A percentile compares a stretch with the other conserved stretches of the same genome.
These are phyloP conservation scores for Maudiozyma turicensis DNA, from an alignment of 805 yeast genomes.

Conservation along the genomic window DNA sequence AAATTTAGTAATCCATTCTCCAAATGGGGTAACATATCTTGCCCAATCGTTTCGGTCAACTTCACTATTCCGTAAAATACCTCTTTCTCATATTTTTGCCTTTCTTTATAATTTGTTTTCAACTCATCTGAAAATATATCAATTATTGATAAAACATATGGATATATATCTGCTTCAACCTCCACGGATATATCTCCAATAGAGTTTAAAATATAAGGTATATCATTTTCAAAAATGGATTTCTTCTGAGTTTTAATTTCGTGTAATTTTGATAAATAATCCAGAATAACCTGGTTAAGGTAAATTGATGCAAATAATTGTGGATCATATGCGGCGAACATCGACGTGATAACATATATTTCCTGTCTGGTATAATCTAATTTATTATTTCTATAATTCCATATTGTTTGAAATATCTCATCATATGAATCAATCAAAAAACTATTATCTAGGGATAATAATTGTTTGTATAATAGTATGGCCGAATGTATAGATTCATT, in stretches of 20 bases:
- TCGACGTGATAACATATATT: conserved; percentile 66
- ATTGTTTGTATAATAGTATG: conserved; percentile 64
- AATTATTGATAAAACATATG: conserved; percentile 73
- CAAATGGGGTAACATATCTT: conserved; percentile 75
- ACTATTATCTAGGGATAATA: conserved; percentile 60
- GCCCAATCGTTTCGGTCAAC: conserved; percentile 77
- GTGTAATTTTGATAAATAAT: conserved; percentile 66
- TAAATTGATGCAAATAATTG: conserved; percentile 66
- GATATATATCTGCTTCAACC: conserved; percentile 73
- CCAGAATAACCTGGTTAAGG: conserved; percentile 67
- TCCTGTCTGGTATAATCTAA: conserved; percentile 65
- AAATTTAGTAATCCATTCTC: conserved; percentile 68
- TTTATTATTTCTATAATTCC: conserved; percentile 64
- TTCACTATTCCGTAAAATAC: conserved; percentile 79
- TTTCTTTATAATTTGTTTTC: conserved; percentile 34
- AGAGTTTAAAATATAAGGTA: conserved; percentile 59
- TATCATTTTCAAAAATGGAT: conserved; percentile 33
- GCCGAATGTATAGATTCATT: conserved; percentile 75
- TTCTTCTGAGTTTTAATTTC: conserved; percentile 35
- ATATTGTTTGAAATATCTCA: conserved; percentile 63
- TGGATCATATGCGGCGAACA: conserved; percentile 66
- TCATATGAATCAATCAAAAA: conserved; percentile 61
- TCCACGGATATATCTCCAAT: conserved; percentile 68
- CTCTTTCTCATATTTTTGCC: conserved; percentile 71
- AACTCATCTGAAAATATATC: conserved; percentile 73